Conservation (phyloP, 768 basidiomycete species). For the Butyriboletus loyo region DNA sequence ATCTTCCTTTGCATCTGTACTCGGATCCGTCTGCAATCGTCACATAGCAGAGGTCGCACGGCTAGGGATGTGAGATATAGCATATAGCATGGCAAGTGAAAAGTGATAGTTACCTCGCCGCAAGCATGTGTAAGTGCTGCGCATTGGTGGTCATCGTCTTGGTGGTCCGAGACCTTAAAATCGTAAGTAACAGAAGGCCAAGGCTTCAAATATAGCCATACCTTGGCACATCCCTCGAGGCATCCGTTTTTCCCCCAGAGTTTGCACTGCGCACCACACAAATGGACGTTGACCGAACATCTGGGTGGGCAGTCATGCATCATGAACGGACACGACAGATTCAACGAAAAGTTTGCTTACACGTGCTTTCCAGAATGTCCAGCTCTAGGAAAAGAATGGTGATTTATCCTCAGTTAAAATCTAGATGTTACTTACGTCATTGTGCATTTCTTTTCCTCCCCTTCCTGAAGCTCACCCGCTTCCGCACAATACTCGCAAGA, state of each 20-base stretch:
- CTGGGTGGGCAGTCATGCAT: constrained; percentile 29
- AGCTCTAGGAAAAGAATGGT: constrained; percentile 36
- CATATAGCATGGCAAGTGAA: background rate
- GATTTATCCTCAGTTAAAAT: background rate
- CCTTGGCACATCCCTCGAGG: constrained; percentile 50
- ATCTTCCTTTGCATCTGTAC: constrained; percentile 43
- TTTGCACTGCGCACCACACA: constrained; percentile 53
- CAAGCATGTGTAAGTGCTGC: constrained; percentile 51
- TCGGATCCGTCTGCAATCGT: constrained; percentile 21
- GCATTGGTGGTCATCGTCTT: constrained; percentile 50
- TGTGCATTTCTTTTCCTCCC: constrained; percentile 36
- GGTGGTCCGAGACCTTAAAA: constrained; percentile 44
- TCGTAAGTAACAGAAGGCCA: background rate
- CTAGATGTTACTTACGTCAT: constrained; percentile 38
- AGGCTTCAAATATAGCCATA: constrained; percentile 13
- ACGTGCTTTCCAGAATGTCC: constrained; percentile 55
- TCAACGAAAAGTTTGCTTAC: constrained; percentile 34
- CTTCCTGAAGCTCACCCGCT: constrained; percentile 25
- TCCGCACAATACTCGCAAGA: constrained; percentile 44
- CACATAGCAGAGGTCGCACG: constrained; percentile 38
- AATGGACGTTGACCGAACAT: constrained; percentile 49
- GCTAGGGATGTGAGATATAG: constrained; percentile 28
- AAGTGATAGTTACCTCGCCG: constrained; percentile 41
- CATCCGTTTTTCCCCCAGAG: constrained; percentile 49
- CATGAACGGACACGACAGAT: background rate